These are phyloP conservation scores for Cenococcum geophilum DNA, from an alignment of 495 filamentous ascomycete genomes.

Conservation along the genomic window DNA sequence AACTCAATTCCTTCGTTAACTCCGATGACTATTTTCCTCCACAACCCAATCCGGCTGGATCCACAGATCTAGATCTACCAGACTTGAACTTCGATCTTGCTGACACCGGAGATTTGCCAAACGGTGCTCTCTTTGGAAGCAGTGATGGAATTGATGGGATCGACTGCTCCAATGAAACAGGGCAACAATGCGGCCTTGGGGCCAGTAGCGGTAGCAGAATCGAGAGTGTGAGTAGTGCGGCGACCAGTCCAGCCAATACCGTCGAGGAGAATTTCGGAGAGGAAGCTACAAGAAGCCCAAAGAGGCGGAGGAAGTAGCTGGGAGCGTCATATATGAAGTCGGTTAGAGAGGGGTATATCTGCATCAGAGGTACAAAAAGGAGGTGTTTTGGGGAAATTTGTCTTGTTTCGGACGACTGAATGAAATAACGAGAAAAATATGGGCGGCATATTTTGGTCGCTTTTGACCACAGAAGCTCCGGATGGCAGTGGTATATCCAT, in stretches of 20 bases:
- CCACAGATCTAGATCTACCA: not conserved
- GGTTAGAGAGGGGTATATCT: not conserved
- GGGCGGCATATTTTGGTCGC: constrained; percentile 6
- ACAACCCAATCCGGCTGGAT: not conserved
- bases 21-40: constrained; percentile 1
- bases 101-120: not conserved
- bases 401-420: not conserved
- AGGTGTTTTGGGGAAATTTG: not conserved
- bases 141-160: not conserved
- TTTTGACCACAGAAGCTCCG: not conserved
- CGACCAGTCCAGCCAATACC: constrained; percentile 1
- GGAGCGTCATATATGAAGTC: not conserved
- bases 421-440: not conserved
- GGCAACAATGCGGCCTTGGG: not conserved
- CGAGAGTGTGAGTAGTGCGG: constrained; percentile 12
- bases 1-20: not conserved
- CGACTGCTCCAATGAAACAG: not conserved
- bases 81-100: constrained; percentile 1
- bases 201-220: constrained; percentile 1
- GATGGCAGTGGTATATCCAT: not conserved
- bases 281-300: constrained; percentile 2
- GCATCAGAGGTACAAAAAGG: not conserved
- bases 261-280: constrained; percentile 6
- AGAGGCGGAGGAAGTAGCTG: not conserved
- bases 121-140: not conserved